Base-by-base conservation (phyloP, 345 rosid genomes). In the Turnera subulata region DNA sequence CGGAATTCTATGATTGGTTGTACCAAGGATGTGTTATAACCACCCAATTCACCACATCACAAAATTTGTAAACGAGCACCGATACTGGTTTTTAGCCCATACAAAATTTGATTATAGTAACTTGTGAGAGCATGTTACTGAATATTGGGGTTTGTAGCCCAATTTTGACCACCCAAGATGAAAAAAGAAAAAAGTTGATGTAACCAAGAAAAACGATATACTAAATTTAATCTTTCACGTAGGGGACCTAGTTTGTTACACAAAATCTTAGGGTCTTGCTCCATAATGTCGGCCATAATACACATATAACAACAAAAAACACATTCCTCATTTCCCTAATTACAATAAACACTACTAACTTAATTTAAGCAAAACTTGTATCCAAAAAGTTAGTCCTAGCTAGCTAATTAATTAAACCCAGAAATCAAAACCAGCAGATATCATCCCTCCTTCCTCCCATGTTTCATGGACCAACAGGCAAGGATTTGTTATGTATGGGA, bases 401-500 rank as follows among this genome's bases (percentile, higher is more conserved):
- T 3, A 11, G 7, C 6, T 49, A 21, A 12, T 22, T 4, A 6
- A 15, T n/a, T 20, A 24, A 50, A 25, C 17, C 11, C 35, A 23
- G 21, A 12, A 11, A 17, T 29, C 15, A 11, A 17, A 24, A 42
- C 9, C 38, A 26, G 10, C 50, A 56, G 32, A 16, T 14, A 24
- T 12, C 17, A 29, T 45, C 29, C 6, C 17, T 15, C 35, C 37
- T 14, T 6, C n/a, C 6, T 1, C 46, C 50, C 67, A 59, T 46
- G 55, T 51, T 70, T 72, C 57, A 70, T 11, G 89, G 91, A 78
- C 71, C 53, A 59, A 50, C 67, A 21, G 89, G 87, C 77, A 78
- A 29, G 62, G 91, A 67, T 61, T 81, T 84, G 84, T 88, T 88
- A 50, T 88, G 96, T 42, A 88, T 82, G 2, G 96, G 96, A 13